Evolutionary conservation across 495 filamentous ascomycete genomes (phyloP).

Genomic region (Hypoxylon cercidicola): DNA sequence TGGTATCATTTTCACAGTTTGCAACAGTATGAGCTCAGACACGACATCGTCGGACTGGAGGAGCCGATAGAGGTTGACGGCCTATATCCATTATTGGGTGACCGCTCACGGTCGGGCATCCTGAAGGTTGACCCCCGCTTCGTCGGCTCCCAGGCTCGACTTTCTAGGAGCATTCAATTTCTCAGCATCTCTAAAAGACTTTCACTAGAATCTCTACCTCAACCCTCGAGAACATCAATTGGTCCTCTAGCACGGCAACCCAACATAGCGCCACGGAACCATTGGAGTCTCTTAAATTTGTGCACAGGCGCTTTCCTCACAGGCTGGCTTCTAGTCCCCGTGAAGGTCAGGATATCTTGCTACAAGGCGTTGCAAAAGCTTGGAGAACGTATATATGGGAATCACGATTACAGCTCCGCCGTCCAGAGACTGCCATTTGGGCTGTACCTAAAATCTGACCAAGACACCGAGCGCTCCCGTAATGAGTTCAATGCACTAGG

Average conservation of each 20-base stretch:
- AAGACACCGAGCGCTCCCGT: conserved; percentile 19
- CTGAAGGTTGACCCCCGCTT: conserved; percentile 40
- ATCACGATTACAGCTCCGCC: background rate
- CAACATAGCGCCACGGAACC: conserved; percentile 4
- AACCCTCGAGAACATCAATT: conserved; percentile 1
- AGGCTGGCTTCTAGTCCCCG: conserved; percentile 38
- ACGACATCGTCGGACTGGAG: conserved; percentile 27
- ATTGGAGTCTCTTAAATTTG: background rate
- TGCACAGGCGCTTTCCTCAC: conserved; percentile 18
- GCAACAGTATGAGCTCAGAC: conserved; percentile 36
- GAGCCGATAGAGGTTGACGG: conserved; percentile 36
- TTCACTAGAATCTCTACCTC: conserved; percentile 12
- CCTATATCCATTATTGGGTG: conserved; percentile 38
- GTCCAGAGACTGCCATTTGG: conserved; percentile 49
- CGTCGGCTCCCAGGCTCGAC: conserved; percentile 42
- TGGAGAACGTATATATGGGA: conserved; percentile 39
- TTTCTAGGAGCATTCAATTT: conserved; percentile 39
- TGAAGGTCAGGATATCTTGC: conserved; percentile 19
- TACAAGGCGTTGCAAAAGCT: conserved; percentile 41
- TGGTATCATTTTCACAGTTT: conserved; percentile 1
- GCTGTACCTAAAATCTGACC: conserved; percentile 45
- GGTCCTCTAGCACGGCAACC: background rate
- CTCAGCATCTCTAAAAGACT: conserved; percentile 32
- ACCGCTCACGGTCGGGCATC: conserved; percentile 41
- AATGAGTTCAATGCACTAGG: conserved; percentile 48